Base-by-base conservation (phyloP, 257 asterid genomes). In the Fraxinus cuspidata region DNA sequence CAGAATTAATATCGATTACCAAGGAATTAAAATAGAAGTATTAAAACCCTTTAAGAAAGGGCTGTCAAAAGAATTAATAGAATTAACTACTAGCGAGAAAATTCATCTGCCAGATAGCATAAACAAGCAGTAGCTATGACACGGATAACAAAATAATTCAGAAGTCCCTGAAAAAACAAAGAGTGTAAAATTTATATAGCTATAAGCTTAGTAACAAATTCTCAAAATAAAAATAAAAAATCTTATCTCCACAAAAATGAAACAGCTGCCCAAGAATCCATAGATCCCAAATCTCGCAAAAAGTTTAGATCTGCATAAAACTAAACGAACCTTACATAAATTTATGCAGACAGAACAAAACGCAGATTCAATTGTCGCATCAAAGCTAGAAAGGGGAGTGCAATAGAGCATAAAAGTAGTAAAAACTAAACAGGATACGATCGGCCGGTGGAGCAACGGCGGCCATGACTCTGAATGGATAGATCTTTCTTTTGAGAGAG, bases 371-470 rank as follows among this genome's bases (percentile, higher is more conserved):
- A 76, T 25, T 53, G 29, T 15, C 63, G 18, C 29, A 34, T 74
- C 49, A 2, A 47, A 81, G 35, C 34, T 7, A 2, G 32, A 35
- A 16, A 15, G 21, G 21, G 25, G 21, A 51, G 21, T 5, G 15
- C 32, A 31, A 31, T 31, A 31, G 32, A 31, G n/a, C 58, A 56
- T 19, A n/a, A 4, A 56, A 7, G 65, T 56, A 56, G 1, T 58
- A n/a, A 58, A 27, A 4, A 31, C 7, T 60, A 47, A 10, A 42
- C 79, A 88, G 92, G 91, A 88, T 90, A 90, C 94, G 88, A 82
- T 88, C 94, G 58, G 84, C 83, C 68, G 91, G 83, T 49, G 88
- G 86, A 79, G 88, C 88, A 77, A 88, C 90, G 74, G 91, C 81
- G 23, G 92, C 90, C 92, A 90, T 90, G 77, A 74, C 51, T 28